Evolutionary conservation across 345 rosid species (phyloP).

Genomic region (Mercurialis annua): DNA sequence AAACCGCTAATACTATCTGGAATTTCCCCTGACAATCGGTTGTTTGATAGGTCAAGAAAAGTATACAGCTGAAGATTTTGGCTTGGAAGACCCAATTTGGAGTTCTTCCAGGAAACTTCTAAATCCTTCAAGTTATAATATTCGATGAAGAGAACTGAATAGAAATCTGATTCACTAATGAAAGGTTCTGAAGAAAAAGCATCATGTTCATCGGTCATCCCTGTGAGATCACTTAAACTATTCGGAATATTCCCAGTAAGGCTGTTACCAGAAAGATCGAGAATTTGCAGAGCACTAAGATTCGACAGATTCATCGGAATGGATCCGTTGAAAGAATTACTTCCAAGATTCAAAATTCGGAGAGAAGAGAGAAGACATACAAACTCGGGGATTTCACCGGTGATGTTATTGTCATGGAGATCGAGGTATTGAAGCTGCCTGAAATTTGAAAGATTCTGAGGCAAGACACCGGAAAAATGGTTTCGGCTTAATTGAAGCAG

Average conservation of each 20-base stretch:
- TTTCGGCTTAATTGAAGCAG: conserved; percentile 16
- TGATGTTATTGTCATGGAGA: conserved; percentile 37
- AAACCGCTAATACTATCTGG: conserved; percentile 33
- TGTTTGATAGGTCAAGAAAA: conserved; percentile 40
- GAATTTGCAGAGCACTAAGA: conserved; percentile 28
- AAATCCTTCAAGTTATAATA: neutral
- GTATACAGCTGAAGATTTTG: conserved; percentile 20
- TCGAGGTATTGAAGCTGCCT: conserved; percentile 28
- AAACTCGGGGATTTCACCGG: conserved; percentile 26
- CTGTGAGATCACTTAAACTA: conserved; percentile 31
- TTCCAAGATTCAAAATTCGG: conserved; percentile 32
- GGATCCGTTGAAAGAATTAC: conserved; percentile 28
- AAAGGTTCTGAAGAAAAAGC: neutral
- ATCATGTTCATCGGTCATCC: conserved; percentile 20
- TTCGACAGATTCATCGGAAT: conserved; percentile 29
- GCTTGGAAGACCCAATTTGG: conserved; percentile 25
- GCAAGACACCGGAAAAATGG: conserved; percentile 26
- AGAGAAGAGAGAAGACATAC: conserved; percentile 25
- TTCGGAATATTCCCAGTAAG: conserved; percentile 28
- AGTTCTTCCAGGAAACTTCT: conserved; percentile 33
- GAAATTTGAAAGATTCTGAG: conserved; percentile 16
- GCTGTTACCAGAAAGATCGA: conserved; percentile 36
- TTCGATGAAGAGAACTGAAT: neutral
- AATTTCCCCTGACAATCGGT: conserved; percentile 35
- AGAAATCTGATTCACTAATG: neutral